Base-by-base conservation (phyloP, 176 grass and related monocot genomes). In the Sorghum bicolor region DNA sequence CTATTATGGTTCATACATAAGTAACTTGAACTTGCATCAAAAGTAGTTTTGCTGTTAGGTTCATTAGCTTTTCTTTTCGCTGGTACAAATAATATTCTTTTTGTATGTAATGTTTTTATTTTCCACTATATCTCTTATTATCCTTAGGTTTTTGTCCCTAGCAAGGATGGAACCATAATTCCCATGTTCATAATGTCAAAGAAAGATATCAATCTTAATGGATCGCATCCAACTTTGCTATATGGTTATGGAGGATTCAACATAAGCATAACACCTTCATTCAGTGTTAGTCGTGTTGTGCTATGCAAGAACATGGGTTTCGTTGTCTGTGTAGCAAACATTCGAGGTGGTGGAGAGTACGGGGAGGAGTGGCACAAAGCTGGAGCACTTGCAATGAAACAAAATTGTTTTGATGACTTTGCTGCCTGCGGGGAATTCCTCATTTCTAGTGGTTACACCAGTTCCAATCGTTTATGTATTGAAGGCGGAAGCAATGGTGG, bases 321-420 rank as follows among this genome's bases (percentile, higher is more conserved):
- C 41, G 50, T 93, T 41, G 87, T 90, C 83, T 98, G 96, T 63
- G 40, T 92, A 69, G 96, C 96, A 60, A 98, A 98, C 83, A 92
- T 98, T 82, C 91, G 96, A 2, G 96, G 96, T 44, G 96, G 96
- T 48, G 96, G 96, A 34, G 96, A 98, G 82, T 98, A 98, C 90
- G 96, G 96, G 26, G 96, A 98, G 83, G 93, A 98, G 50, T 98
- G 96, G 96, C 96, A 98, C 72, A 98, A 98, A 90, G 88, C 96
- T 50, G 96, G 96, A 76, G 88, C 92, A 33, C 92, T 95, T 86
- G 86, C 82, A 22, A 80, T 81, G 66, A 98, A 98, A 82, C 96
- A 98, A 82, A 98, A 98, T 86, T 93, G 90, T 88, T 98, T 98
- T 87, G 93, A 98, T 63, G 96, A 98, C 68, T 98, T 98, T 52